Evolutionary conservation across 164 flowering plant species (phyloP), one percentile per base, ranked within the genome.

Genomic region (Vitis amurensis): DNA sequence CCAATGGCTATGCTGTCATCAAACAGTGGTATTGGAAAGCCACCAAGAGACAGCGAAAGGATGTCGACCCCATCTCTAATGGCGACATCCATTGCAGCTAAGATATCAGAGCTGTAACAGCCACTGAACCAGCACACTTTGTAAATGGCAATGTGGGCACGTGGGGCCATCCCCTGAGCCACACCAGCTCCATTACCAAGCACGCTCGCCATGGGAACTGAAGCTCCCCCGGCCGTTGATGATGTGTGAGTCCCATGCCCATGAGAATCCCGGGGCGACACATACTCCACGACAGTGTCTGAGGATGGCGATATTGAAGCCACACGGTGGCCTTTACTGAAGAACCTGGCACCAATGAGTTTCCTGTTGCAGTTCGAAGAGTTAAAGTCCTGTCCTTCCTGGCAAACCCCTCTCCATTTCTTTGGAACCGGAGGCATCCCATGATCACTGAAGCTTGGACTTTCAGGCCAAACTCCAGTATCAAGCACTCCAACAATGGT

Each of bases 161-260:
- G 88, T 0, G 97, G 97, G 11, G 97, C 99, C 90, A 91, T 84
- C 49, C 97, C 99, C 65, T 86, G 81, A 16, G 99, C 97, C 68
- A 72, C 87, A 14, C 97, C 99, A 0, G 78, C 85, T 30, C 85
- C 99, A 15, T 75, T 76, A 11, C 99, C 97, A 1, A 92, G 80
- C 71, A 92, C 95, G 53, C 86, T 83, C 0, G 97, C 97, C 83
- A 66, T 79, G 3, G 79, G 67, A 29, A 94, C 97, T 0, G 87
- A 67, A 23, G 75, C 77, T 30, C 99, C 97, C 0, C 82, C 94
- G 3, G 97, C 98, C 4, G 95, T 94, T 1, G 97, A 91, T 11
- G 97, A 77, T 0, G 98, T 94, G 79, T 94, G 98, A n/a, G 95
- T 94, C 17, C 98, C 98, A 61, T 94, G 98, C 1, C 97, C 97